These are phyloP conservation scores for Neohortaea acidophila DNA, from an alignment of 495 filamentous ascomycete genomes.

Conservation along the genomic window DNA sequence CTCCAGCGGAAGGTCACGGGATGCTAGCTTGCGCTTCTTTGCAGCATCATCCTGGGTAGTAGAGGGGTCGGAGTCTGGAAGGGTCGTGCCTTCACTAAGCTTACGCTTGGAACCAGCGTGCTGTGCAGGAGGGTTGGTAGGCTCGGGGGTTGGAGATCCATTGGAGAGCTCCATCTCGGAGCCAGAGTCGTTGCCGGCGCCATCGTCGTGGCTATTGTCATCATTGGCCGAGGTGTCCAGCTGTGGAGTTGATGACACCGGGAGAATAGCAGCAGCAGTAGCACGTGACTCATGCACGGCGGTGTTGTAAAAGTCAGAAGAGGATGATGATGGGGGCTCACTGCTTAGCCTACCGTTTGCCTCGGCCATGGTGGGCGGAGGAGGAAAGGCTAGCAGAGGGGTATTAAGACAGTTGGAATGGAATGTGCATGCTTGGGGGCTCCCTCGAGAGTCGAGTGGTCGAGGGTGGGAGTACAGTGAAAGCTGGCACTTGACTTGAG, in stretches of 20 bases:
- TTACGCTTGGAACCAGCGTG: constrained; percentile 7
- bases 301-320: constrained; percentile 1
- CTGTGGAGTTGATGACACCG: too few species aligned
- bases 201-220: background rate
- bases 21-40: constrained; percentile 1
- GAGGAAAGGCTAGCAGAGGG: too few species aligned
- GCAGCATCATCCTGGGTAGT: background rate
- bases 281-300: background rate
- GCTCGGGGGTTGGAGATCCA: constrained; percentile 2
- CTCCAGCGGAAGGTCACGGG: constrained; percentile 15
- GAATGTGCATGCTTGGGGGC: too few species aligned
- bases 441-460: too few species aligned
- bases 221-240: background rate
- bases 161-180: constrained; percentile 8
- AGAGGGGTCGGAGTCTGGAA: background rate
- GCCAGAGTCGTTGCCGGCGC: constrained; percentile 1
- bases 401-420: too few species aligned
- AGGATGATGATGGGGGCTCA: background rate
- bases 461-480: too few species aligned
- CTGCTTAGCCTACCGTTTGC: background rate
- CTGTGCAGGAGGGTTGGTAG: background rate
- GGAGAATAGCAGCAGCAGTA: too few species aligned
- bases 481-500: too few species aligned
- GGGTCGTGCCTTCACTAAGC: background rate
- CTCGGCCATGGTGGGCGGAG: background rate